Evolutionary conservation across 768 basidiomycete genomes (phyloP).

Genomic region (Phanerochaete sordida): DNA sequence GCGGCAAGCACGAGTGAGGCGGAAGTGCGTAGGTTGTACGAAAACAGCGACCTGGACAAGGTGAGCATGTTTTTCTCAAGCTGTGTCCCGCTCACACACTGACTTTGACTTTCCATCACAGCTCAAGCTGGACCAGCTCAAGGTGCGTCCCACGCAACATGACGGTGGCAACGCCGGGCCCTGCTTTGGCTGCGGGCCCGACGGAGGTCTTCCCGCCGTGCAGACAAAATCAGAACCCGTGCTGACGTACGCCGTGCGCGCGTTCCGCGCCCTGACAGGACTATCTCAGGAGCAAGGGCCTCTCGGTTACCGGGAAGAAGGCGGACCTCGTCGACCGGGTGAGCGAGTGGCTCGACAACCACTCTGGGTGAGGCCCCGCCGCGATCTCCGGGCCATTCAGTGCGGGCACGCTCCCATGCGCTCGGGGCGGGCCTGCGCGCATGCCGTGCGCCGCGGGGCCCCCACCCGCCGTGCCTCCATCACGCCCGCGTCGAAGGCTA

Average conservation of each 20-base stretch:
- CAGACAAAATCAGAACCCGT: background rate
- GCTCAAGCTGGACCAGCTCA: slow-evolving; percentile 78
- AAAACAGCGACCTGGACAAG: slow-evolving; percentile 59
- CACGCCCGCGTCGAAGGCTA: background rate
- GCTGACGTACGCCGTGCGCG: background rate
- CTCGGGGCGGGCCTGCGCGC: background rate
- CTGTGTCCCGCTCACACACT: slow-evolving; percentile 7
- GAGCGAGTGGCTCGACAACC: slow-evolving; percentile 53
- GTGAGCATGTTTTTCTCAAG: slow-evolving; percentile 34
- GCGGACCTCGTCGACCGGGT: slow-evolving; percentile 67
- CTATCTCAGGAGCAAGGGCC: slow-evolving; percentile 68
- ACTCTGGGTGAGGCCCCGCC: background rate
- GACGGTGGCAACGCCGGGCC: background rate
- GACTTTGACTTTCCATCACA: slow-evolving; percentile 27
- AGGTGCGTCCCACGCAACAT: slow-evolving; percentile 41
- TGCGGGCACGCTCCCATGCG: background rate
- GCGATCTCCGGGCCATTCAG: background rate
- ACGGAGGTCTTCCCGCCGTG: background rate
- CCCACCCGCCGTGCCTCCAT: background rate
- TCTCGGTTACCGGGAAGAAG: slow-evolving; percentile 65
- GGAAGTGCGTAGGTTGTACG: slow-evolving; percentile 68
- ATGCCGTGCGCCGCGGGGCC: background rate
- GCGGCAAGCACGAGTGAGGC: slow-evolving; percentile 64
- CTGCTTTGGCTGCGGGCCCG: background rate
- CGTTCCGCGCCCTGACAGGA: slow-evolving; percentile 38